Evolutionary conservation across 495 filamentous ascomycete species (phyloP), one percentile per base, ranked within the genome.

Genomic region (Hypoxylon lenormandii): DNA sequence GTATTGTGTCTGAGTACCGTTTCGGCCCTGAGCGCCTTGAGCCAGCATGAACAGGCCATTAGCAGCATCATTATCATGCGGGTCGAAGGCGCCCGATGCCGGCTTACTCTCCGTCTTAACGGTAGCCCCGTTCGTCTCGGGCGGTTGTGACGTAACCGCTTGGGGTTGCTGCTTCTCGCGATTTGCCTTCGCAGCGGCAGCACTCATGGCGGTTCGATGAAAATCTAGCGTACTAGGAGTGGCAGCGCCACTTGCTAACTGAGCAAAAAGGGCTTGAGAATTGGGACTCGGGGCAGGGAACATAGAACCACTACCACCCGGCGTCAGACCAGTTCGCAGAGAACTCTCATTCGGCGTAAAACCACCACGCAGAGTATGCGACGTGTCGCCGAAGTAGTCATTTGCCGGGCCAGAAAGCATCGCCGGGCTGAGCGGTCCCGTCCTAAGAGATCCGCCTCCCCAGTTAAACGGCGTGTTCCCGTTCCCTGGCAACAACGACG

Each of bases 291-390:
- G 91, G 28, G 89, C 91, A 28, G 94, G 92, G 83, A 98, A 98
- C 91, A 98, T 97, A 74, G 94, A 97, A 62, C 95, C 95, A 73
- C 94, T 93, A 42, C 95, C 95, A 52, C 95, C 95, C 15, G 95
- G 95, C 30, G 96, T 98, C 61, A 98, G 79, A 49, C 95, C 95
- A 15, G 92, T 95, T 42, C 95, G 87, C 15, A 98, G 83, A 1
- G 92, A 96, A 0, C 94, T 97, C 80, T 98, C 95, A 87, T 98
- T 97, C 3, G 95, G 96, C 1, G 95, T 98, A 75, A 98, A 96
- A 30, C 90, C 86, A 51, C 91, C 89, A 66, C 92, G 83, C 57
- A 96, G 86, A 3, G 74, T 76, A 75, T 94, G 91, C 72, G 89
- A 88, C 6, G 91, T 93, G 76, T 96, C 93, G 71, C 83, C 87